phyloP scores from a whole-genome alignment of 139 green algal species.

The Tetraselmis chui region DNA sequence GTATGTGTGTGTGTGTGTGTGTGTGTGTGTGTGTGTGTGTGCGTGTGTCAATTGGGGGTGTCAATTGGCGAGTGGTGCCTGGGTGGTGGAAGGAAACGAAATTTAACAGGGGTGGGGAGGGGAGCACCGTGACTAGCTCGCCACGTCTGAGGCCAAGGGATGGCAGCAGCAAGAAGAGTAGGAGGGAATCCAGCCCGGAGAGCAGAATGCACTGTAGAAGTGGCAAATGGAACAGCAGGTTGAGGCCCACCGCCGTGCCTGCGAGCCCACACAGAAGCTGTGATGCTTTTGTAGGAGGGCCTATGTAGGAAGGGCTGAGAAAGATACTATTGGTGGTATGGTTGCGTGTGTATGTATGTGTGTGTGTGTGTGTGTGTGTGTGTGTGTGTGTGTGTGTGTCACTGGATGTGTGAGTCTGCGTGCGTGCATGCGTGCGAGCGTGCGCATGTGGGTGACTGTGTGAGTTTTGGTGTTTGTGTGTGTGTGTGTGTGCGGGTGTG shows the following conservation, averaged over 20 bases:
- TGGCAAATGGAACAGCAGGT: conserved; percentile 45
- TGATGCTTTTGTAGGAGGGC: too few species aligned
- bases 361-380: neutral
- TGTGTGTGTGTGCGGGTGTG: too few species aligned
- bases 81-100: too few species aligned
- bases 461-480: too few species aligned
- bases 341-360: neutral
- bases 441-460: neutral
- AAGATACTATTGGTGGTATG: neutral
- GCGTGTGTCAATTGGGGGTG: too few species aligned
- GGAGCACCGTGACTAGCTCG: neutral
- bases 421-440: neutral
- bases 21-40: too few species aligned
- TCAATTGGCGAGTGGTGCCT: too few species aligned
- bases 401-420: neutral
- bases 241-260: conserved; percentile 49
- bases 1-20: too few species aligned
- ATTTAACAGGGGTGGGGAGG: too few species aligned
- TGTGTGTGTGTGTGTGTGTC: neutral
- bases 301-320: neutral
- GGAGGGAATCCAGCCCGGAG: conserved; percentile 26
- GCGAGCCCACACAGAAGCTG: neutral
- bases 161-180: conserved; percentile 40
- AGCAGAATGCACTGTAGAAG: conserved; percentile 47
- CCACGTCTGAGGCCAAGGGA: neutral